These are phyloP conservation scores for Talaromyces sp. DNA, from an alignment of 2,329 filamentous ascomycete genomes.

Conservation along the genomic window DNA sequence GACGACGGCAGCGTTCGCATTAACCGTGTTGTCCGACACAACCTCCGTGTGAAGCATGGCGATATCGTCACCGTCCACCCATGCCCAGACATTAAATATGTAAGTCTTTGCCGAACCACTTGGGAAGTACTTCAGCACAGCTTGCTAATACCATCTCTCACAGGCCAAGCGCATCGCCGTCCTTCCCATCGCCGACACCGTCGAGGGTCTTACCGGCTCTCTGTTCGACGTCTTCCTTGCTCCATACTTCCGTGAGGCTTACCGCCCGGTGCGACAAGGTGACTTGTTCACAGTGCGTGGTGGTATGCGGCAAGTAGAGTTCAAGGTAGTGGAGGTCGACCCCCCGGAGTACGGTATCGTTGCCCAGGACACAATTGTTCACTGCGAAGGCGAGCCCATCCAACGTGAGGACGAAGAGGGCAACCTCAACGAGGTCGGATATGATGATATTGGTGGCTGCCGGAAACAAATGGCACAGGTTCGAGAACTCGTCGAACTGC, in stretches of 20 bases:
- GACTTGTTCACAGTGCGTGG: constrained; percentile 96
- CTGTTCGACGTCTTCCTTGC: constrained; percentile 99
- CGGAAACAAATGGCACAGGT: constrained; percentile 99
- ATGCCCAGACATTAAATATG: constrained; percentile 99
- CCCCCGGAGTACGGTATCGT: constrained; percentile 98
- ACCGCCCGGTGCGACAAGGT: constrained; percentile 93
- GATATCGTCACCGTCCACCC: constrained; percentile 96
- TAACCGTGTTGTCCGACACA: constrained; percentile 98
- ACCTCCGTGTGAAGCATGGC: constrained; percentile 96
- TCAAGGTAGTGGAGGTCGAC: constrained; percentile 99
- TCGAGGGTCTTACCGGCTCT: constrained; percentile 95
- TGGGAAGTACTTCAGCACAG: constrained; percentile 16
- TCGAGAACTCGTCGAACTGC: constrained; percentile 95
- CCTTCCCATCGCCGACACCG: constrained; percentile 94
- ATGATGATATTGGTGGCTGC: constrained; percentile 98
- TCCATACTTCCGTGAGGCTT: constrained; percentile 98
- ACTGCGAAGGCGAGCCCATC: constrained; percentile 95
- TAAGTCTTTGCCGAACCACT: constrained; percentile 47
- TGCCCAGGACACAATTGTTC: constrained; percentile 96
- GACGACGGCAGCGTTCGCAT: constrained; percentile 96
- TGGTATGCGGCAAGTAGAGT: constrained; percentile 98
- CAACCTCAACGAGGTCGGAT: constrained; percentile 97
- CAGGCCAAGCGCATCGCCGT: constrained; percentile 98
- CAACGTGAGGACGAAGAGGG: constrained; percentile 99
- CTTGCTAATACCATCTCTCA: constrained; percentile 3